Percentiles rank a stretch among this genome's conserved stretches.
phyloP scores from a whole-genome alignment of 371 early-diverging fungal genomes.

The Thermomucor indicae-seudaticae region DNA sequence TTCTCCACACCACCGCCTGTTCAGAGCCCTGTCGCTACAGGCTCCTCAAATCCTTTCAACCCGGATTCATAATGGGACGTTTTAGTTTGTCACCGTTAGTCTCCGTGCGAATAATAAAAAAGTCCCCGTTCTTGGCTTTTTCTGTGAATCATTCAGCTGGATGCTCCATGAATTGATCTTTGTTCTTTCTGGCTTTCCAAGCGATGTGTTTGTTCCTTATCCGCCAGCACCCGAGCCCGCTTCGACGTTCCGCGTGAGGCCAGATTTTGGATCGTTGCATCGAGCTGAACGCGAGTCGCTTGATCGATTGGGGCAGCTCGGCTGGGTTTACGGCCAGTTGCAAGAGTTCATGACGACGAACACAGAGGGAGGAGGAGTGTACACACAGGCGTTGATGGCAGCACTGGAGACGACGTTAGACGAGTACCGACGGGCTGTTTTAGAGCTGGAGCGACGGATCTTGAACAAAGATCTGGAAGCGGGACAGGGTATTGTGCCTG shows the following conservation, averaged over 20 bases:
- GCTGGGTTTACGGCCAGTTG: conserved; percentile 52
- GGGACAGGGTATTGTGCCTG: conserved; percentile 42
- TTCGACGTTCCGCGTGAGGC: conserved; percentile 51
- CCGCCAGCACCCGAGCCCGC: conserved; percentile 40
- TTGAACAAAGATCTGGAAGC: conserved; percentile 43
- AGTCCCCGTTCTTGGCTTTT: too few relatives aligned
- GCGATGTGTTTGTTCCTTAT: conserved; percentile 62
- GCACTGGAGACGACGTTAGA: conserved; percentile 46
- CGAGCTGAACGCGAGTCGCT: conserved; percentile 64
- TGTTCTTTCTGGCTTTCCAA: conserved; percentile 63
- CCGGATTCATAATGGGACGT: background rate
- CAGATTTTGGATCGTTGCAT: conserved; percentile 64
- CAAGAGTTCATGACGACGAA: conserved; percentile 31
- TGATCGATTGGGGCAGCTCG: conserved; percentile 61
- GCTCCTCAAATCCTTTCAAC: background rate
- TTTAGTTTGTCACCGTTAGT: too few relatives aligned
- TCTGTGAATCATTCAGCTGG: background rate
- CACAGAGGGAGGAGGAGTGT: conserved; percentile 17
- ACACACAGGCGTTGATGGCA: conserved; percentile 50
- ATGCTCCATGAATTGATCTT: conserved; percentile 83
- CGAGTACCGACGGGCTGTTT: conserved; percentile 50
- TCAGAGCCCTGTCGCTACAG: background rate
- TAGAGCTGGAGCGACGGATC: conserved; percentile 53
- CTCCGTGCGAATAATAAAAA: too few relatives aligned
- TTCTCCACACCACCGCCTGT: background rate